phyloP scores from a whole-genome alignment of 257 asterid genomes.

The Galeopsis tetrahit region DNA sequence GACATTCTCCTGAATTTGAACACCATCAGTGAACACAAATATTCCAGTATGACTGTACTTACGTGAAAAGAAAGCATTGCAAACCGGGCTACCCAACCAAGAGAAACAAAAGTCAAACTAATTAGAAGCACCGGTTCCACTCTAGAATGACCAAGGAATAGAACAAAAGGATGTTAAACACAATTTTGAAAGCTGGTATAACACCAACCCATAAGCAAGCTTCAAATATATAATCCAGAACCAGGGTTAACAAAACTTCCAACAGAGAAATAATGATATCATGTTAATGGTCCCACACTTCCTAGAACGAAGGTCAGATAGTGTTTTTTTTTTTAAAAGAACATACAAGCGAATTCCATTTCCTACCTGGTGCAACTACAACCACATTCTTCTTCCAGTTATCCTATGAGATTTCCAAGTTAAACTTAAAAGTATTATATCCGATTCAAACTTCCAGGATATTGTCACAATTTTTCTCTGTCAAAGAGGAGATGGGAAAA shows the following conservation, averaged over 20 bases:
- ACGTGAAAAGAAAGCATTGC: background rate
- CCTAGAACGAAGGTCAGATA: background rate
- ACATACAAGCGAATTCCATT: background rate
- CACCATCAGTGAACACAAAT: slow-evolving; percentile 14
- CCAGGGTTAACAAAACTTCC: background rate
- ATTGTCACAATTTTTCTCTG: background rate
- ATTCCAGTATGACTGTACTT: background rate
- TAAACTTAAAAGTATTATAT: background rate
- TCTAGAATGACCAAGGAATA: background rate
- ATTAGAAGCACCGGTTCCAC: background rate
- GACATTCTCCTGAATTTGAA: slow-evolving; percentile 59
- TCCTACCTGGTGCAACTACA: background rate
- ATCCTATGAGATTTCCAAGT: slow-evolving; percentile 24
- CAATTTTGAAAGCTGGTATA: background rate
- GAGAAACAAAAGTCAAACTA: slow-evolving; percentile 2
- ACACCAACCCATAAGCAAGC: background rate
- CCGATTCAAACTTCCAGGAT: background rate
- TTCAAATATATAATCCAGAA: slow-evolving; percentile 8
- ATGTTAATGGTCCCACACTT: background rate
- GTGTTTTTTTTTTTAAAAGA: background rate
- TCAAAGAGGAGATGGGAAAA: slow-evolving; percentile 1
- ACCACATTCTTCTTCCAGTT: slow-evolving; percentile 3
- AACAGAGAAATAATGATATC: slow-evolving; percentile 1
- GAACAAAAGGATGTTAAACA: background rate
- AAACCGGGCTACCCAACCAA: background rate